Evolutionary conservation across 2,329 filamentous ascomycete genomes (phyloP), one percentile per base, ranked within the genome.

Genomic region (Botryotinia globosa): DNA sequence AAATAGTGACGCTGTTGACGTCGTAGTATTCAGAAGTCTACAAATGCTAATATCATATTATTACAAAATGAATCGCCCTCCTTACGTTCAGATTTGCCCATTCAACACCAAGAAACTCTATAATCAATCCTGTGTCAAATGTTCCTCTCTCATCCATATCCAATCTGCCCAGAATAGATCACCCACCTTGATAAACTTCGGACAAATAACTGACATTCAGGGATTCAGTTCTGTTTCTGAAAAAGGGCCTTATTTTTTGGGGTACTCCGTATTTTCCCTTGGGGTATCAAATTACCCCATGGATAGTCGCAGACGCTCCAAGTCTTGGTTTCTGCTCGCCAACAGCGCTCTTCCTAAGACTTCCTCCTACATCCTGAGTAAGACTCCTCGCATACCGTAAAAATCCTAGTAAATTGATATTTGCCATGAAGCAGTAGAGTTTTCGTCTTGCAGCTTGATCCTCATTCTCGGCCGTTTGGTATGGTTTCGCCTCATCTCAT

Each of bases 241-340:
- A 67, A 67, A 56, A 67, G 64, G 64, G 45, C 48, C 48, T 67
- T 65, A 54, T 9, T 54, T 37, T 44, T 66, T 67, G 64, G 64
- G 64, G 64, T 67, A 67, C 48, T 67, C 48, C 64, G 64, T 67
- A 56, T 67, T 67, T 67, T 54, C 25, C 48, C 48, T 67, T 67
- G 48, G 64, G 48, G 64, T 67, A 67, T 39, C 48, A 29, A 39
- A 56, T 18, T 67, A 67, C 64, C 64, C 64, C 48, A 67, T 67
- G 45, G 42, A 65, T 65, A 48, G 25, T 56, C n/a, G 51, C 18
- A 34, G 39, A 58, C 18, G 12, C 34, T 39, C n/a, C 34, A 69
- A 42, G 56, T 58, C 37, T 32, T 69, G 54, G 51, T 42, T 42
- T 54, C 45, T 71, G 69, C 48, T 48, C 34, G 48, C 29, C 45